Base-by-base conservation (phyloP, 2,329 filamentous ascomycete species). In the Thielaviopsis musarum region DNA sequence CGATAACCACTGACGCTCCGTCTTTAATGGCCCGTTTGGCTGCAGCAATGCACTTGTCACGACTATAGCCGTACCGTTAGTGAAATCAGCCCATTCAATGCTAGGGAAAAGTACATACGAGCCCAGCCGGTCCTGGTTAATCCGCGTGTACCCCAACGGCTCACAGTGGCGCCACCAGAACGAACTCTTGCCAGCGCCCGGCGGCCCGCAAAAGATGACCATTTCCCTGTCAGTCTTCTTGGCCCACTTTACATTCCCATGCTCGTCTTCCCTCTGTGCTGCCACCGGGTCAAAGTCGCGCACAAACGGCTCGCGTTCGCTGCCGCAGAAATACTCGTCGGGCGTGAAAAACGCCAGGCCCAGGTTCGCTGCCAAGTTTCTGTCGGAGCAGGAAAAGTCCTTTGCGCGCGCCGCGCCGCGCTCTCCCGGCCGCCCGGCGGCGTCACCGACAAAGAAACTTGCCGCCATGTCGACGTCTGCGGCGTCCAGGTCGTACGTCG, bases 101-200 rank as follows among this genome's bases (percentile, higher is more conserved):
- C 38, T n/a, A 7, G 2, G 4, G 5, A 45, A 9, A 26, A 77
- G 30, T 22, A 64, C 68, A 6, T 24, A 69, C 69, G 81, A 85
- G 70, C 95, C 95, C 54, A 96, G 76, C 1, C 78, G 80, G 70
- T 97, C 93, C 72, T 97, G 93, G 66, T 97, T 98, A 30, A 96
- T 81, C 54, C 93, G 81, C 67, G 82, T 80, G 68, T 95, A 97
- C 3, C 84, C 87, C 28, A 93, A 72, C 24, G 87, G 86, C 68
- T 90, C 77, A 41, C 97, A 74, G 64, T 87, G 74, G 63, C 79
- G 83, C 82, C 85, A 88, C 72, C 85, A 96, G 67, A 93, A 95
- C 0, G 89, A 91, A 48, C 88, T 95, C 71, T 98, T 97, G 19
- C 93, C 93, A 2, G 89, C 83, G 1, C 88, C 91, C 0, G 93